phyloP scores from a whole-genome alignment of 139 green algal genomes.

The Asterochloris erici region DNA sequence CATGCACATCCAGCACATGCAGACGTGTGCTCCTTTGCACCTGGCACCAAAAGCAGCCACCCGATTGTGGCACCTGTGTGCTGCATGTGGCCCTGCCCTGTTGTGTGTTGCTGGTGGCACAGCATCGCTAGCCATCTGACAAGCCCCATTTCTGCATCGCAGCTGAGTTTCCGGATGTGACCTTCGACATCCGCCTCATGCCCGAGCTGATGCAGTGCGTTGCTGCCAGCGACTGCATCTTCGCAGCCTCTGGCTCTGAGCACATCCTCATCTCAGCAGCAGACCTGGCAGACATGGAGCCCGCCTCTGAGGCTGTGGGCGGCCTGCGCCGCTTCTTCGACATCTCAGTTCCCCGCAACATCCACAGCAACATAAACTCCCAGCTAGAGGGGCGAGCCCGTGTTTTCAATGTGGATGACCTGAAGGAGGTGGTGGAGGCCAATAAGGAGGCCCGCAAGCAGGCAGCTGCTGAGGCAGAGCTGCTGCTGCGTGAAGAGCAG shows the following conservation, averaged over 20 bases:
- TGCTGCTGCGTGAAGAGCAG: slow-evolving; percentile 65
- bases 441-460: slow-evolving; percentile 88
- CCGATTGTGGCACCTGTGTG: too few relatives aligned
- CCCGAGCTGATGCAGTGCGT: slow-evolving; percentile 83
- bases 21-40: too few relatives aligned
- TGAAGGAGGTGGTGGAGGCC: slow-evolving; percentile 95
- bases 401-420: slow-evolving; percentile 99
- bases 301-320: slow-evolving; percentile 57
- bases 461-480: slow-evolving; percentile 72
- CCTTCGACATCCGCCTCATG: slow-evolving; percentile 94
- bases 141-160: too few relatives aligned
- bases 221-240: slow-evolving; percentile 83
- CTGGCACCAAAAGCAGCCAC: too few relatives aligned
- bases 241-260: slow-evolving; percentile 87
- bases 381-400: slow-evolving; percentile 35
- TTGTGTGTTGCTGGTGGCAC: too few relatives aligned
- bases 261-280: slow-evolving; percentile 76
- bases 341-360: slow-evolving; percentile 97
- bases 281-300: slow-evolving; percentile 64
- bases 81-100: too few relatives aligned
- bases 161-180: slow-evolving; percentile 93
- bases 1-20: too few relatives aligned
- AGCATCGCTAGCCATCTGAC: too few relatives aligned
- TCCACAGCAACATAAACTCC: slow-evolving; percentile 78
- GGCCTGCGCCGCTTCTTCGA: slow-evolving; percentile 94